Conservation (phyloP, 176 grass and related monocot genomes). For the Carex scoparia region DNA sequence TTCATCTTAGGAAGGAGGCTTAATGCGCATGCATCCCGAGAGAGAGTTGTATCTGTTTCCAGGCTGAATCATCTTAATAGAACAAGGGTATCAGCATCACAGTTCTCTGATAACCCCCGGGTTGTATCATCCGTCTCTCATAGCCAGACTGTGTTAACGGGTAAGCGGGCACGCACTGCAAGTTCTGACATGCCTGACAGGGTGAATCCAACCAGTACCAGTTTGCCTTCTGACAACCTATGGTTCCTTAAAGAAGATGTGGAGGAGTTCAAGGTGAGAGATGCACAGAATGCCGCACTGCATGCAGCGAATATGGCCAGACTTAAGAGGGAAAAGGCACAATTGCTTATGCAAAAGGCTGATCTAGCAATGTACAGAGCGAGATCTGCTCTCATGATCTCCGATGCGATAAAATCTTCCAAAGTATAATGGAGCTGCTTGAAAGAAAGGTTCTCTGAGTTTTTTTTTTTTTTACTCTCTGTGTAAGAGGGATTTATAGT, state of each 20-base stretch:
- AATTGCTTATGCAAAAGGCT: slow-evolving; percentile 74
- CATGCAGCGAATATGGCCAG: slow-evolving; percentile 66
- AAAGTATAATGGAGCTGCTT: slow-evolving; percentile 37
- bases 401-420: slow-evolving; percentile 61
- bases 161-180: slow-evolving; percentile 22
- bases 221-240: slow-evolving; percentile 33
- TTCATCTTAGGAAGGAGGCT: slow-evolving; percentile 6
- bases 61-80: background rate
- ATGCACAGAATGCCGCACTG: slow-evolving; percentile 53
- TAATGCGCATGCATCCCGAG: background rate
- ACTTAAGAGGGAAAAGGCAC: slow-evolving; percentile 79
- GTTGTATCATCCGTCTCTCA: slow-evolving; percentile 34
- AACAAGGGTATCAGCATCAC: slow-evolving; percentile 32
- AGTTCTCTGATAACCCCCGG: slow-evolving; percentile 46
- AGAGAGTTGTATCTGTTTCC: background rate
- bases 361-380: slow-evolving; percentile 77
- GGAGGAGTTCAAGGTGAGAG: slow-evolving; percentile 64
- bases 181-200: slow-evolving; percentile 34
- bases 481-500: slow-evolving; percentile 26
- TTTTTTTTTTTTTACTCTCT: background rate
- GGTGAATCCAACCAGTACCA: slow-evolving; percentile 35
- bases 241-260: slow-evolving; percentile 32
- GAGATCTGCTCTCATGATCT: slow-evolving; percentile 59
- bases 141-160: slow-evolving; percentile 48
- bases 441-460: slow-evolving; percentile 19